A percentile compares a stretch with the other conserved stretches of the same genome.
These are phyloP conservation scores for Saturnispora galanensis DNA, from an alignment of 805 yeast genomes.

Conservation along the genomic window DNA sequence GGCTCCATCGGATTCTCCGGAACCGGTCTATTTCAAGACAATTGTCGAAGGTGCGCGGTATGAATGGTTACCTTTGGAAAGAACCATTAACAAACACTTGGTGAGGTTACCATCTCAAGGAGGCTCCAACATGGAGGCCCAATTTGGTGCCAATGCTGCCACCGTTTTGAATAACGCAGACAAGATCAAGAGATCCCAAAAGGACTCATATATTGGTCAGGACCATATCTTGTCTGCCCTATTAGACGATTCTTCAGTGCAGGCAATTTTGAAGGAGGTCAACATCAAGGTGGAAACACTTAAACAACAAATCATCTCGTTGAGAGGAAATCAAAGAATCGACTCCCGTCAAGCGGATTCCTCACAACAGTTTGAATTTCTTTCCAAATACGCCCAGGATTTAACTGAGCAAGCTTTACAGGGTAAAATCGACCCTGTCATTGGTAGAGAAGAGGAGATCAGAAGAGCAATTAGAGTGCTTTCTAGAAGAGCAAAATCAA, in stretches of 20 bases:
- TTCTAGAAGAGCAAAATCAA: conserved; percentile 95
- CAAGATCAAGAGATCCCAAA: conserved; percentile 75
- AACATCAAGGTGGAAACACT: conserved; percentile 59
- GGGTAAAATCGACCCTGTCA: conserved; percentile 95
- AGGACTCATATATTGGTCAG: conserved; percentile 86
- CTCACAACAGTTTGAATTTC: conserved; percentile 70
- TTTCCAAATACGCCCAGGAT: conserved; percentile 85
- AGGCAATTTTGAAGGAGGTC: conserved; percentile 62
- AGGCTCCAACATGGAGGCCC: conserved; percentile 80
- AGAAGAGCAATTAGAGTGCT: conserved; percentile 89
- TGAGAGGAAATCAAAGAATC: conserved; percentile 86
- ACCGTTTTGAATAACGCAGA: conserved; percentile 65
- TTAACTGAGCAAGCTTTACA: conserved; percentile 87
- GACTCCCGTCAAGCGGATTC: conserved; percentile 94
- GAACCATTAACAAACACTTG: conserved; percentile 69
- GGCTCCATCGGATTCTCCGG: conserved; percentile 49
- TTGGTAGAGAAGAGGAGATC: conserved; percentile 98
- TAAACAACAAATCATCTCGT: conserved; percentile 64
- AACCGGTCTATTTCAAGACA: conserved; percentile 64
- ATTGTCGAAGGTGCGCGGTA: conserved; percentile 77
- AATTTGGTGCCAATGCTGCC: conserved; percentile 68
- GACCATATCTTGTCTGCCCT: conserved; percentile 85
- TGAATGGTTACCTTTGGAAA: conserved; percentile 74
- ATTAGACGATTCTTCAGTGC: conserved; percentile 65
- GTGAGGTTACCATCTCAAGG: conserved; percentile 80